Conservation (phyloP, 176 grass and related monocot genomes). For the Urochloa ruziziensis region DNA sequence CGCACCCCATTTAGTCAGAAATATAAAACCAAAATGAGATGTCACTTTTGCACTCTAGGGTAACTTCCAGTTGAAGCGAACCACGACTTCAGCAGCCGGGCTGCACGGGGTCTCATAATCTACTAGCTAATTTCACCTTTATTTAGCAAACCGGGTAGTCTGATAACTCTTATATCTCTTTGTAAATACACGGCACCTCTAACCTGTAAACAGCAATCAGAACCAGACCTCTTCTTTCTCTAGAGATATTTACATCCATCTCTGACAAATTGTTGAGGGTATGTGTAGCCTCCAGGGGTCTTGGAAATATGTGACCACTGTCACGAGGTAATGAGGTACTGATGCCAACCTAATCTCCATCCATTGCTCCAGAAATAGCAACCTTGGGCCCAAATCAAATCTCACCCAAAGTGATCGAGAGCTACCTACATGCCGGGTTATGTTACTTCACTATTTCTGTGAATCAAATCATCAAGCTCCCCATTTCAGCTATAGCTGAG, state of each 20-base stretch:
- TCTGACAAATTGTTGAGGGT: slow-evolving; percentile 31
- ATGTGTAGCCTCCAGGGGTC: slow-evolving; percentile 49
- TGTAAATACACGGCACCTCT: slow-evolving; percentile 50
- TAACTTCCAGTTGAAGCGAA: slow-evolving; percentile 18
- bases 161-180: slow-evolving; percentile 43
- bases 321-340: slow-evolving; percentile 42
- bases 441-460: slow-evolving; percentile 58
- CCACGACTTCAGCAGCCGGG: slow-evolving; percentile 23
- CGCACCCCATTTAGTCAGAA: slow-evolving; percentile 22
- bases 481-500: slow-evolving; percentile 46
- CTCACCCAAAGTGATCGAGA: slow-evolving; percentile 41
- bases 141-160: slow-evolving; percentile 55
- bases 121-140: slow-evolving; percentile 52
- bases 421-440: slow-evolving; percentile 47
- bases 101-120: slow-evolving; percentile 18
- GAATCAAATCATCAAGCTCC: slow-evolving; percentile 36
- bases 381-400: slow-evolving; percentile 48
- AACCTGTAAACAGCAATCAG: slow-evolving; percentile 53
- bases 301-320: slow-evolving; percentile 61
- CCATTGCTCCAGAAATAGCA: slow-evolving; percentile 47
- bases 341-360: slow-evolving; percentile 46
- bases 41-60: slow-evolving; percentile 22
- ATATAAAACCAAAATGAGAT: slow-evolving; percentile 24
- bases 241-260: slow-evolving; percentile 65
- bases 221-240: slow-evolving; percentile 57